phyloP scores from a whole-genome alignment of 495 filamentous ascomycete species.

The Collariella sp. region DNA sequence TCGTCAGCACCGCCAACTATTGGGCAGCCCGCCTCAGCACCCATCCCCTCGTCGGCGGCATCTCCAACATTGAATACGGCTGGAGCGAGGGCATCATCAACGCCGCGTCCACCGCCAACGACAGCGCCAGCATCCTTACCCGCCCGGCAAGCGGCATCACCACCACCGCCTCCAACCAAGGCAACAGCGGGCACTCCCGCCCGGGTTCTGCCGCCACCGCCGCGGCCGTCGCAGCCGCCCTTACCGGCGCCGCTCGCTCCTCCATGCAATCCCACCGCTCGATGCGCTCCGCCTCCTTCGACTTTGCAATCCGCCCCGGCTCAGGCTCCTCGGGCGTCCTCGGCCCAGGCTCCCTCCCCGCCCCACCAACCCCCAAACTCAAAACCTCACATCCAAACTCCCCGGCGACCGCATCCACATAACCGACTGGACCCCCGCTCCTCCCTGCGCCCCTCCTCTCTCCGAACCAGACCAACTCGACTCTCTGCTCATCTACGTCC shows the following conservation, averaged over 20 bases:
- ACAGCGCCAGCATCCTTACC: conserved; percentile 19
- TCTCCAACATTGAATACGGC: conserved; percentile 96
- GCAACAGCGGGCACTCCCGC: conserved; percentile 28
- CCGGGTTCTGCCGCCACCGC: conserved; percentile 35
- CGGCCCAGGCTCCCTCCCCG: conserved; percentile 30
- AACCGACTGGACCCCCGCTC: conserved; percentile 85
- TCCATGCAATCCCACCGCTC: conserved; percentile 39
- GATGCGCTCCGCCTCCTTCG: conserved; percentile 35
- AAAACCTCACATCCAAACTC: conserved; percentile 39
- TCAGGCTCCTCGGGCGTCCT: conserved; percentile 63
- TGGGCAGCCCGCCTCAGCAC: conserved; percentile 93
- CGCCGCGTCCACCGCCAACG: conserved; percentile 54
- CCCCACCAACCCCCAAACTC: conserved; percentile 9
- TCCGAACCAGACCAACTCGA: conserved; percentile 73
- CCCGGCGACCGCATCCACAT: conserved; percentile 83
- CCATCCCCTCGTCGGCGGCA: conserved; percentile 79
- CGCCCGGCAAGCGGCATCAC: conserved; percentile 12
- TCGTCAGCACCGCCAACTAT: conserved; percentile 92
- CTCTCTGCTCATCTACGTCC: conserved; percentile 67
- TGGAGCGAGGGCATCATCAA: conserved; percentile 91
- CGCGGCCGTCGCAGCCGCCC: conserved; percentile 7
- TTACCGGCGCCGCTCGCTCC: conserved; percentile 16
- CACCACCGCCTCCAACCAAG: too few species aligned
- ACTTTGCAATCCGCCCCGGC: conserved; percentile 29
- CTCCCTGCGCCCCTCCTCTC: conserved; percentile 73